Evolutionary conservation across 2,329 filamentous ascomycete species (phyloP), one percentile per base, ranked within the genome.

Genomic region (Nigrograna mackinnonii): DNA sequence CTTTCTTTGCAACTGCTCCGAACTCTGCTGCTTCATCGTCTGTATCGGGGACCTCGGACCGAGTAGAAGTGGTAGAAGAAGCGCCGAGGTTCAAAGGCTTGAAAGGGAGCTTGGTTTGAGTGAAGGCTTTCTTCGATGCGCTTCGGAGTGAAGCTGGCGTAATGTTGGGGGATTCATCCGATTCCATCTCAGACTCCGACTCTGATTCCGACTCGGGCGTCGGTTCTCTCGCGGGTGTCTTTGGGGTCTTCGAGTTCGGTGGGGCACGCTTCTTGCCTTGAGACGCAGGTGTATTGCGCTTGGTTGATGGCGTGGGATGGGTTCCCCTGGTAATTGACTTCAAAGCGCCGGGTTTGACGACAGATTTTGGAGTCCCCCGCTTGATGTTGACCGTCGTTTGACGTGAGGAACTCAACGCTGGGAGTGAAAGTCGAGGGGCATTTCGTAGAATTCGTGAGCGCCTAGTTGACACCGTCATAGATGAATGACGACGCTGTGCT

Each of bases 131-230:
- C 37, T 49, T 61, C 11, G 52, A 49, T 13, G 64, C 63, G 41
- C 63, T 66, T 24, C 64, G 62, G 4, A 67, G 51, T 20, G 63
- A 66, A 3, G 62, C 61, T n/a, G 64, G 63, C 6, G 64, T 67
- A 21, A 67, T 66, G 21, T 66, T 67, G 7, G 57, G 55, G 4
- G 62, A 63, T 5, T 43, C 41, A 19, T 39, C 37, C 6, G 28
- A 35, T 32, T 5, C 22, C n/a, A n/a, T n/a, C n/a, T n/a, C n/a
- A n/a, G n/a, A n/a, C n/a, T n/a, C n/a, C 24, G 37, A 42, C 5
- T 37, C 33, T 30, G 44, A 6, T 14, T 35, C 37, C 11, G 43
- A 47, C 16, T 28, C 26, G 19, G 30, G 14, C 20, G 36, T 39
- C 26, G 36, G 32, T 7, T 24, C 20, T 6, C 19, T 17, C 12